Base-by-base conservation (phyloP, 768 basidiomycete genomes). In the Xerocomus spinulosus region DNA sequence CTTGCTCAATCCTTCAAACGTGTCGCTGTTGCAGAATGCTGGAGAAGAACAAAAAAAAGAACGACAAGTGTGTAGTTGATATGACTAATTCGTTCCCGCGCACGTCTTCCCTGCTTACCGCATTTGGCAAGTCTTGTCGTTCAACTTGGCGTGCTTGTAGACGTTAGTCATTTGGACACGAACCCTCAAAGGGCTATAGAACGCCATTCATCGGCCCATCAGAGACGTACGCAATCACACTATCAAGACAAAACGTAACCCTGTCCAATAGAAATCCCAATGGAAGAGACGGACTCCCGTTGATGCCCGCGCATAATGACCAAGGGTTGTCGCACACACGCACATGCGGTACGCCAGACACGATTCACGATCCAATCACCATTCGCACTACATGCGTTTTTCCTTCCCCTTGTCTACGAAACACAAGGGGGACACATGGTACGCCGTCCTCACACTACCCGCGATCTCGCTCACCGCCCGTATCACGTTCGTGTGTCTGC, bases 401-500 rank as follows among this genome's bases (percentile, higher is more conserved):
- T 12, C 35, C 35, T 20, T 20, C 36, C 21, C 24, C n/a, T 7
- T 39, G 23, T 23, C 20, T 13, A 20, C 36, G 36, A 23, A 23
- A 37, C 6, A 33, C 15, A 33, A n/a, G 13, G 5, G 15, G n/a
- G 12, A 23, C 20, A 36, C 35, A 35, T 20, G 34, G 33, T 1
- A 10, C 35, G 17, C 34, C 34, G 34, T 35, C 34, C 34, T 36
- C 20, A 37, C 12, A 9, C 2, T 23, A 21, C 21, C 24, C 45
- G 15, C 5, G 18, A 14, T 25, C 24, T 51, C 49, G 42, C 36
- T 53, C 50, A 15, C 59, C 42, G 17, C 32, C 26, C 18, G 75
- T 74, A 30, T 69, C 66, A 37, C 54, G 56, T 56, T 78, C 75
- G 49, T 70, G 74, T 14, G 66, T 12, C 79, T n/a, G n/a, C n/a